Conservation (phyloP, 2,329 filamentous ascomycete species). For the Penicillium sp. region DNA sequence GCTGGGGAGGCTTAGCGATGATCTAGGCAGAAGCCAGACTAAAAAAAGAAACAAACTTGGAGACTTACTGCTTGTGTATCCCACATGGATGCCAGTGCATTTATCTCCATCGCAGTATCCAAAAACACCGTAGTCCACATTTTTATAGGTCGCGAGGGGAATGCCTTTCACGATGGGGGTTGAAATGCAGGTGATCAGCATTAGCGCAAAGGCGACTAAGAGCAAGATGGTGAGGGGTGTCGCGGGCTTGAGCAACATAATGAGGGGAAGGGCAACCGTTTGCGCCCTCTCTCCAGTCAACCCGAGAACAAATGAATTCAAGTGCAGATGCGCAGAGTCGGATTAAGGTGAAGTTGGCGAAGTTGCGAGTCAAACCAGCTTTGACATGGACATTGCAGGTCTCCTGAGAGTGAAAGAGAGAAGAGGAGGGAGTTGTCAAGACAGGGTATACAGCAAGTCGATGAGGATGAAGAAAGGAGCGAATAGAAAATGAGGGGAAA, state of each 20-base stretch:
- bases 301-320: constrained; percentile 6
- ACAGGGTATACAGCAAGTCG: background rate
- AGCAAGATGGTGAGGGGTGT: constrained; percentile 87
- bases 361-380: constrained; percentile 11
- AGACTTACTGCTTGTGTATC: constrained; percentile 77
- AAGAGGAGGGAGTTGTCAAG: background rate
- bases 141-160: constrained; percentile 74
- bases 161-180: constrained; percentile 85
- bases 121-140: constrained; percentile 86
- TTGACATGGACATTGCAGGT: constrained; percentile 13
- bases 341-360: background rate
- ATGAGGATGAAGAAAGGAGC: background rate
- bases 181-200: constrained; percentile 85
- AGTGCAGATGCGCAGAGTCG: constrained; percentile 1
- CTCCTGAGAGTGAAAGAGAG: constrained; percentile 8
- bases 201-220: constrained; percentile 77
- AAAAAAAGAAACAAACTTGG: constrained; percentile 8
- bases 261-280: constrained; percentile 12
- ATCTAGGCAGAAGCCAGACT: constrained; percentile 12
- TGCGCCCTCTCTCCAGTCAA: constrained; percentile 1
- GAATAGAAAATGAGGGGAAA: constrained; percentile 1
- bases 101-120: constrained; percentile 70
- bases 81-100: constrained; percentile 76
- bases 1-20: constrained; percentile 21
- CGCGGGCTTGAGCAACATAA: constrained; percentile 80